These are phyloP conservation scores for Chondrostereum purpureum DNA, from an alignment of 1,284 basidiomycete species.

Conservation along the genomic window DNA sequence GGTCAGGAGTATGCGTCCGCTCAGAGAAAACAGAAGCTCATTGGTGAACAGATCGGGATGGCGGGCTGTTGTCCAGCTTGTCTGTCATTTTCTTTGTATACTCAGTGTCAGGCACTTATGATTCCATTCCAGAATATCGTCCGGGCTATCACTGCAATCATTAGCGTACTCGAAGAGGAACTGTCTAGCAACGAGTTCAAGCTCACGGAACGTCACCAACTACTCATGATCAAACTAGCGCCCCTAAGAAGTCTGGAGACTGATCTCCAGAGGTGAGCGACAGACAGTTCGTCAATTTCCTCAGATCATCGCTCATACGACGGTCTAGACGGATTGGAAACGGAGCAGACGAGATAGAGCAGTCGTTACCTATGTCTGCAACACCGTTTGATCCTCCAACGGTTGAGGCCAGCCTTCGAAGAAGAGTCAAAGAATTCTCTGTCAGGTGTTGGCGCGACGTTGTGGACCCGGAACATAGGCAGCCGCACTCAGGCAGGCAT, in stretches of 20 bases:
- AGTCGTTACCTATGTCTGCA: constrained; percentile 25
- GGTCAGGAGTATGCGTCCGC: no score
- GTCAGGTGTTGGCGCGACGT: constrained; percentile 37
- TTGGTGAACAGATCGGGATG: constrained; percentile 34
- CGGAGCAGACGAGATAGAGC: not conserved
- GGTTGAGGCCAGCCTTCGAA: constrained; percentile 17
- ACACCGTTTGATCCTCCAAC: constrained; percentile 36
- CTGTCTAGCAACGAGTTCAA: constrained; percentile 24
- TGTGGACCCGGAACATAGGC: constrained; percentile 22
- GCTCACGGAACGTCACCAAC: constrained; percentile 35
- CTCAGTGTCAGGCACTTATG: not conserved
- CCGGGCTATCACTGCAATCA: constrained; percentile 38
- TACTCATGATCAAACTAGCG: constrained; percentile 38
- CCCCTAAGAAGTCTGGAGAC: constrained; percentile 35
- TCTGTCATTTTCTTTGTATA: not conserved
- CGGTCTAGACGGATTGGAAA: not conserved
- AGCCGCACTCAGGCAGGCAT: constrained; percentile 2
- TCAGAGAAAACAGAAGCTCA: no score
- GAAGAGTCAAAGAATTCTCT: constrained; percentile 26
- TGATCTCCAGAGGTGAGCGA: constrained; percentile 33
- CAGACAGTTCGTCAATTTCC: no score
- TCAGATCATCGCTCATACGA: no score
- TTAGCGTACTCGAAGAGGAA: constrained; percentile 37
- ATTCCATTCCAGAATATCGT: constrained; percentile 31
- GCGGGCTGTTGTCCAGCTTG: constrained; percentile 42